Conservation (phyloP, 2,329 filamentous ascomycete genomes). For the Cladophialophora bantiana region DNA sequence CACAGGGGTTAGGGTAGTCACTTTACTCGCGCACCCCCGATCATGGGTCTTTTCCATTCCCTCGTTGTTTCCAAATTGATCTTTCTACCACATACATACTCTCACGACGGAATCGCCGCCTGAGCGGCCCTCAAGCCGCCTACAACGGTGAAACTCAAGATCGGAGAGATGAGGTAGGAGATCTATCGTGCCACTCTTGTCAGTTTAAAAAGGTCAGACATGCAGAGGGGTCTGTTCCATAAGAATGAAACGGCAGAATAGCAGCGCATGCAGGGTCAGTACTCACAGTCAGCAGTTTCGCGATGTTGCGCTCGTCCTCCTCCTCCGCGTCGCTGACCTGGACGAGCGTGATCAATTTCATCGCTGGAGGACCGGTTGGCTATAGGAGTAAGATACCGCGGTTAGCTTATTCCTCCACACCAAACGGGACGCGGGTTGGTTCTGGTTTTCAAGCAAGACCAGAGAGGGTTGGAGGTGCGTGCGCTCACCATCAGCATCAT, state of each 20-base stretch:
- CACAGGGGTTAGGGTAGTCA: too few species aligned
- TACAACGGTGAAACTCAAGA: slow-evolving; percentile 36
- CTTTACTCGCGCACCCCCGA: too few species aligned
- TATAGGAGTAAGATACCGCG: neutral
- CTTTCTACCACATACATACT: neutral
- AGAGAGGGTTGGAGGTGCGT: too few species aligned
- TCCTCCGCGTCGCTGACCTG: slow-evolving; percentile 52
- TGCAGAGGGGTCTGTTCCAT: too few species aligned
- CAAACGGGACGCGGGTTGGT: too few species aligned
- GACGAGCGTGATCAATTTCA: slow-evolving; percentile 61
- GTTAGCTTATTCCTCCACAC: neutral
- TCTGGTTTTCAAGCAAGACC: too few species aligned
- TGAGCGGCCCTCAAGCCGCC: slow-evolving; percentile 29
- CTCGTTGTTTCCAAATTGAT: neutral
- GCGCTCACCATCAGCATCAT: slow-evolving; percentile 62
- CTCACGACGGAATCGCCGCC: slow-evolving; percentile 24
- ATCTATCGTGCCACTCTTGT: slow-evolving; percentile 18
- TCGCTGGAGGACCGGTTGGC: slow-evolving; percentile 61
- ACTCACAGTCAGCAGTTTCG: slow-evolving; percentile 54
- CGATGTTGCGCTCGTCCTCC: slow-evolving; percentile 60
- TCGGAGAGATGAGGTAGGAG: slow-evolving; percentile 35
- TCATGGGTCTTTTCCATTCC: neutral
- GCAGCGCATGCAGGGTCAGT: too few species aligned
- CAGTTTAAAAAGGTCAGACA: neutral
- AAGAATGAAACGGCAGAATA: too few species aligned